Conservation (phyloP, 257 asterid genomes). For the Prunella vulgaris region DNA sequence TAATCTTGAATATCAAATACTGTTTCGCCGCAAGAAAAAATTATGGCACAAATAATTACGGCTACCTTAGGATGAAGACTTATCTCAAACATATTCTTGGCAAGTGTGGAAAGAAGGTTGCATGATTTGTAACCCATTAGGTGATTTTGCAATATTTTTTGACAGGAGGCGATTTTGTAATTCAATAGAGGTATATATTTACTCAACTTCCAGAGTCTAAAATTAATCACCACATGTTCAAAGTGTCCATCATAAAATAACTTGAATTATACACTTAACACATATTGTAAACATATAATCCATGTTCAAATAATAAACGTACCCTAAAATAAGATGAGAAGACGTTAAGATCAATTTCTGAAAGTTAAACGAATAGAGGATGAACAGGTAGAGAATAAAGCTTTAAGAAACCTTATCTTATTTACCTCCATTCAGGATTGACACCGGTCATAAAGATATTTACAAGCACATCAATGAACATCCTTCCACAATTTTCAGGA, state of each 20-base stretch:
- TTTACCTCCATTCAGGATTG: slow-evolving; percentile 68
- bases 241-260: not conserved
- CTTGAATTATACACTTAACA: not conserved
- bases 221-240: not conserved
- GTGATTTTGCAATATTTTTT: not conserved
- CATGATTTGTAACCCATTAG: not conserved
- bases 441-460: slow-evolving; percentile 45
- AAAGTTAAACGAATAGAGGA: not conserved
- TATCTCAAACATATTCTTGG: not conserved
- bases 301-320: not conserved
- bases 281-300: not conserved
- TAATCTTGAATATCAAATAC: not conserved
- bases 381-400: slow-evolving; percentile 5
- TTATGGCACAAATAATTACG: not conserved
- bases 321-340: not conserved
- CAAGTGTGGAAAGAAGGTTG: not conserved
- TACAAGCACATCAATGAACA: slow-evolving; percentile 46
- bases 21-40: not conserved
- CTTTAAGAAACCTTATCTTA: not conserved
- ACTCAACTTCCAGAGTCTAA: not conserved
- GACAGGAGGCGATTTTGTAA: not conserved
- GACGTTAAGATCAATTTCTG: not conserved
- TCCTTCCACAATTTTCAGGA: slow-evolving; percentile 73
- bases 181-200: not conserved
- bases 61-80: not conserved